phyloP scores from a whole-genome alignment of 352 stramenopile genomes.

The Pilasporangium apinafurcum region DNA sequence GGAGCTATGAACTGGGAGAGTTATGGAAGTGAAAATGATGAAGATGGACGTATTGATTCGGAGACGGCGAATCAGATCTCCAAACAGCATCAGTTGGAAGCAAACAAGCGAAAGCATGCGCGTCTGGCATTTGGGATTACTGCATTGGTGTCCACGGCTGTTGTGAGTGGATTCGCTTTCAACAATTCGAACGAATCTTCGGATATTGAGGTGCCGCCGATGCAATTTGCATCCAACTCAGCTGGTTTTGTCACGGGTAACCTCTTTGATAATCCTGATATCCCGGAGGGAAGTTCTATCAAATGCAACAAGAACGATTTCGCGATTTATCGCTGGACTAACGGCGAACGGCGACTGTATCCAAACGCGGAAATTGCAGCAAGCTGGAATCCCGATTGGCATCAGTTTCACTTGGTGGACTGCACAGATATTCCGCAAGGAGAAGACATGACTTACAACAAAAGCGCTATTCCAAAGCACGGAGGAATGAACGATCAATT shows the following conservation, averaged over 20 bases:
- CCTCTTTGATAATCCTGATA: not conserved
- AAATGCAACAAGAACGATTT: conserved; percentile 5
- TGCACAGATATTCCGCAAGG: conserved; percentile 3
- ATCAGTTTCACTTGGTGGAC: not conserved
- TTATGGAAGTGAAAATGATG: conserved; percentile 9
- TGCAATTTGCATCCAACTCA: not conserved
- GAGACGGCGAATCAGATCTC: conserved; percentile 6
- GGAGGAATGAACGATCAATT: no score
- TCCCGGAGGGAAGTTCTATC: conserved; percentile 3
- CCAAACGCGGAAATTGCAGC: conserved; percentile 2
- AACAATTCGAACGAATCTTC: not conserved
- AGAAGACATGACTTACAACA: conserved; percentile 3
- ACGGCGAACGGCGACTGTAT: conserved; percentile 1
- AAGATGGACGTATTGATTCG: not conserved
- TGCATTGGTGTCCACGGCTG: conserved; percentile 5
- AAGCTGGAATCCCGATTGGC: conserved; percentile 2
- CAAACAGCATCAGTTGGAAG: not conserved
- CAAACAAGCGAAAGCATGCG: conserved; percentile 5
- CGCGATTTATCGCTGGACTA: conserved; percentile 1
- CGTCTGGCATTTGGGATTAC: conserved; percentile 6
- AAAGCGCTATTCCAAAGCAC: no score
- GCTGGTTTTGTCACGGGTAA: no score
- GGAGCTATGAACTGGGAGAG: conserved; percentile 8
- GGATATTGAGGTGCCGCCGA: not conserved
- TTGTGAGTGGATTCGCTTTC: conserved; percentile 5